These are phyloP conservation scores for Coccomyxa subellipsoidea DNA, from an alignment of 163 green algal genomes.

Conservation along the genomic window DNA sequence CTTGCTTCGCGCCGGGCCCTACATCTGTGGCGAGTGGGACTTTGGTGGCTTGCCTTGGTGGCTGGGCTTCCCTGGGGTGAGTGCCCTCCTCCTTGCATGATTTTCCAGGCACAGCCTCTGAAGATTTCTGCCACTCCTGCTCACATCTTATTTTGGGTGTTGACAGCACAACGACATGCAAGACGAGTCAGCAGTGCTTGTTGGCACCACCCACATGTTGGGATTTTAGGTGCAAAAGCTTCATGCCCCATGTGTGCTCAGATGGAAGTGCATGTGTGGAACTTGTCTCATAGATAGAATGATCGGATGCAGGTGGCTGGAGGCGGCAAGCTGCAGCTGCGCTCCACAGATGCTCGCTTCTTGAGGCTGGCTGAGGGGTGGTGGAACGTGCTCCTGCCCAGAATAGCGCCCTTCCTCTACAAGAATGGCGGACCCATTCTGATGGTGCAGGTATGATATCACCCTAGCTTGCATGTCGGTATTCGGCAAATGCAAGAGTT, in stretches of 20 bases:
- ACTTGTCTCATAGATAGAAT: not conserved
- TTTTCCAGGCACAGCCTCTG: too few relatives aligned
- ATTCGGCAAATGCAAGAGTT: too few relatives aligned
- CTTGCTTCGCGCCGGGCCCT: slow-evolving; percentile 56
- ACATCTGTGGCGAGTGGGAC: slow-evolving; percentile 70
- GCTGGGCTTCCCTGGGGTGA: slow-evolving; percentile 27
- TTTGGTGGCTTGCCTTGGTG: slow-evolving; percentile 62
- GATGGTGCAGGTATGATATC: slow-evolving; percentile 60
- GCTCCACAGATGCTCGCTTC: slow-evolving; percentile 27
- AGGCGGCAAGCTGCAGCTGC: slow-evolving; percentile 32
- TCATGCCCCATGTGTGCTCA: too few relatives aligned
- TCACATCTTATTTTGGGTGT: too few relatives aligned
- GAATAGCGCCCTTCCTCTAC: slow-evolving; percentile 26
- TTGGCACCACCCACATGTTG: too few relatives aligned
- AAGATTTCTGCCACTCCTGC: too few relatives aligned
- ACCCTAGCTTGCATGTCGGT: too few relatives aligned
- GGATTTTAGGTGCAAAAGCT: too few relatives aligned
- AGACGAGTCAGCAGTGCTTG: too few relatives aligned
- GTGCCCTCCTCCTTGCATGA: too few relatives aligned
- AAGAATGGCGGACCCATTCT: slow-evolving; percentile 52
- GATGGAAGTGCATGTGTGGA: not conserved
- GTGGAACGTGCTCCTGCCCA: slow-evolving; percentile 38
- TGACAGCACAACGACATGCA: too few relatives aligned
- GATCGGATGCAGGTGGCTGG: not conserved
- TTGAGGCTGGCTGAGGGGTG: slow-evolving; percentile 39